phyloP scores from a whole-genome alignment of 306 rosid genomes.

The Mimosa pudica region DNA sequence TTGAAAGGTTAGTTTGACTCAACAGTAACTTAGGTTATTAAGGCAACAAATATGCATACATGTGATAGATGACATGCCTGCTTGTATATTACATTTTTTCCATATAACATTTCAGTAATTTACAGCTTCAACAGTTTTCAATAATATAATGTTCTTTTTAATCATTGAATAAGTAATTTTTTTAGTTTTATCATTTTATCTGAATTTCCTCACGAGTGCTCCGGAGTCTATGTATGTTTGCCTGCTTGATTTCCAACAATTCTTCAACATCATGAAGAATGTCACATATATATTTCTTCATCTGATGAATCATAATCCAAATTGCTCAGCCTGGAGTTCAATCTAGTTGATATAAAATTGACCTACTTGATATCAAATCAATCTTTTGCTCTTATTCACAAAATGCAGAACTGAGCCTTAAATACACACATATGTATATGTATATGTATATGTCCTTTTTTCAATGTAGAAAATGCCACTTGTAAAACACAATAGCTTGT shows the following conservation, averaged over 20 bases:
- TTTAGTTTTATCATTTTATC: slow-evolving; percentile 31
- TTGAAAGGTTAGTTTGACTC: neutral
- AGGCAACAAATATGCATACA: neutral
- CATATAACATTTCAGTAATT: neutral
- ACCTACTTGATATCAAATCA: slow-evolving; percentile 32
- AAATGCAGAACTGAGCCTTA: neutral
- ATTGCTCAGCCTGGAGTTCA: slow-evolving; percentile 30
- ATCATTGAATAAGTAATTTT: neutral
- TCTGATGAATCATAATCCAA: slow-evolving; percentile 36
- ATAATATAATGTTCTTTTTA: neutral
- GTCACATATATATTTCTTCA: slow-evolving; percentile 34
- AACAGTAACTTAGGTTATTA: neutral
- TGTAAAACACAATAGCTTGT: neutral
- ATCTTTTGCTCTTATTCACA: slow-evolving; percentile 33
- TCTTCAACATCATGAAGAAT: slow-evolving; percentile 48
- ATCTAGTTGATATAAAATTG: slow-evolving; percentile 9
- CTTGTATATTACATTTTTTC: neutral
- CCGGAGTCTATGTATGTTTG: neutral
- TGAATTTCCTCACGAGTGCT: slow-evolving; percentile 17
- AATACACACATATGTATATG: neutral
- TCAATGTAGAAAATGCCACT: neutral
- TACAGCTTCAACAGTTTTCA: neutral
- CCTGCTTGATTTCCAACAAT: slow-evolving; percentile 59
- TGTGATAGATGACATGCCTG: neutral
- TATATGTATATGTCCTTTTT: neutral